Evolutionary conservation across 768 basidiomycete species (phyloP).

Genomic region (Leccinellum albellum): DNA sequence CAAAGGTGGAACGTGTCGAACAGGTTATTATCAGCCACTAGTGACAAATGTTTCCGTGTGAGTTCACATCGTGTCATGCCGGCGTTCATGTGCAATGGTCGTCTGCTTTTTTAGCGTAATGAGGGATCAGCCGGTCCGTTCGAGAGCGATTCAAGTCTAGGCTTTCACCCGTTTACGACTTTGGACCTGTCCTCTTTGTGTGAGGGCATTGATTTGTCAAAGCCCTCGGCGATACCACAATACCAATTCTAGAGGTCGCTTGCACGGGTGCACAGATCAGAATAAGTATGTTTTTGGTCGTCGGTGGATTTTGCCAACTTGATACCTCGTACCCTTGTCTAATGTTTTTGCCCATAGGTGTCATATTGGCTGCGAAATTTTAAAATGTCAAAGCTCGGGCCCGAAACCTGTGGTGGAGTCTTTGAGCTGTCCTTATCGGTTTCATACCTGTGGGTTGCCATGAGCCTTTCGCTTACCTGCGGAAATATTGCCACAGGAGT

Average conservation of each 20-base stretch:
- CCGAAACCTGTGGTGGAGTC: slow-evolving; percentile 2
- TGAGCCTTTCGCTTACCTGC: slow-evolving; percentile 2
- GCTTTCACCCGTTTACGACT: neutral
- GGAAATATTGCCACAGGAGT: slow-evolving; percentile 1
- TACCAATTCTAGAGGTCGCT: neutral
- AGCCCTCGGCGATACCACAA: slow-evolving; percentile 17
- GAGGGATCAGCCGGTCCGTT: slow-evolving; percentile 2
- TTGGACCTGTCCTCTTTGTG: neutral
- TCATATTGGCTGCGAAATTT: neutral
- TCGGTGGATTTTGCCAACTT: neutral
- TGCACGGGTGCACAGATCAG: neutral
- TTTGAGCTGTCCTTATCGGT: neutral
- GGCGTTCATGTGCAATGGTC: neutral
- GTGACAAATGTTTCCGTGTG: slow-evolving; percentile 9
- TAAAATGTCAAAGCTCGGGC: slow-evolving; percentile 4
- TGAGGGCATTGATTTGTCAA: slow-evolving; percentile 4
- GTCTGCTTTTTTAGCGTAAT: slow-evolving; percentile 8
- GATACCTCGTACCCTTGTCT: neutral
- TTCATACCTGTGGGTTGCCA: neutral
- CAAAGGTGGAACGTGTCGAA: slow-evolving; percentile 6
- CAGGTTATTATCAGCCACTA: slow-evolving; percentile 1
- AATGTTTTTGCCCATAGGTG: slow-evolving; percentile 3
- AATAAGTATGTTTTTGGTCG: slow-evolving; percentile 8
- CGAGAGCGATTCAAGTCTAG: neutral
- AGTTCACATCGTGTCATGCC: slow-evolving; percentile 1